Base-by-base conservation (phyloP, 495 filamentous ascomycete genomes). In the Penicillium antarcticum region DNA sequence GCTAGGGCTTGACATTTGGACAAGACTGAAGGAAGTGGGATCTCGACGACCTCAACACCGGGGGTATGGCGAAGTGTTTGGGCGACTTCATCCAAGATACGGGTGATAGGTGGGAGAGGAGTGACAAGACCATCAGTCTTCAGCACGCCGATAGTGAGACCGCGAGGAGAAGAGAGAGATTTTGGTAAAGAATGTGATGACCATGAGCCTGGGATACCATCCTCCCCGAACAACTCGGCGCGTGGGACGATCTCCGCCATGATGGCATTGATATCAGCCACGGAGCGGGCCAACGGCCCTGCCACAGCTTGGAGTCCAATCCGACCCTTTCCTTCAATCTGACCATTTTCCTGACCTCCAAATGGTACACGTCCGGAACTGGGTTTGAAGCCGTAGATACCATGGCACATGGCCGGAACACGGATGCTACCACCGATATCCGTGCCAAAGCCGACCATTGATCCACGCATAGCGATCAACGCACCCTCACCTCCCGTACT, bases 401-500 rank as follows among this genome's bases (percentile, higher is more conserved):
- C 80, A 41, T 76, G 73, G 50, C 78, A 84, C 60, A 82, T 78
- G 0, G 80, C 79, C 0, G 84, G 84, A 18, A 86, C 74, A 4
- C 83, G 68, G 19, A 86, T 77, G 6, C 76, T 81, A 5, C 86
- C 86, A 1, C 86, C 86, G 19, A 82, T 79, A 39, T 85, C 80
- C 0, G 84, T 86, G 2, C 86, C 87, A 45, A 89, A 80, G 3
- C 87, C 87, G 4, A 88, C 65, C 57, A 81, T 75, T 10, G 75
- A 77, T 1, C 86, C 87, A 16, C 76, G 68, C 54, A 88, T 71
- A 14, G 78, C 84, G 18, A 87, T 45, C 31, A 89, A 63, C 0
- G 77, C 85, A 5, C 77, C 85, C 61, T 91, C 87, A 16, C 87
- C 87, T 17, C 86, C 85, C 0, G 81, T 79, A 23, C 78, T 83